These are phyloP conservation scores for Teratosphaeria gauchensis DNA, from an alignment of 2,329 filamentous ascomycete genomes.

Conservation along the genomic window DNA sequence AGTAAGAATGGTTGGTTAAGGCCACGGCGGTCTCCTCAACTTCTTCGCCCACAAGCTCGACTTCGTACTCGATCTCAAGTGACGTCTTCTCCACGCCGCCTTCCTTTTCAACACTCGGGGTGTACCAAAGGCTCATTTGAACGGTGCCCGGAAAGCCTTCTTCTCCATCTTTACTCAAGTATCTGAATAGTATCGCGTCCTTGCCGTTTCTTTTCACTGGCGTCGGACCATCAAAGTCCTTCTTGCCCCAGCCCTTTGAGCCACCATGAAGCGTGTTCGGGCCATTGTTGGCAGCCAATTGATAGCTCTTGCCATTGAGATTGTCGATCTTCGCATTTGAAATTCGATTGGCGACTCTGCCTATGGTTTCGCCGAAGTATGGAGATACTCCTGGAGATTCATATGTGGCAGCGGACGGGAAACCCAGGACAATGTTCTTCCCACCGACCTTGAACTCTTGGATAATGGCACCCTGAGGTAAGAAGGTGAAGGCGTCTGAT, in stretches of 20 bases:
- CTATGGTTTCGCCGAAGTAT: constrained; percentile 90
- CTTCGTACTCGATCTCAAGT: constrained; percentile 82
- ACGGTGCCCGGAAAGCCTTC: constrained; percentile 86
- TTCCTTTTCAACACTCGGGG: constrained; percentile 56
- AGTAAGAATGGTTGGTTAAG: constrained; percentile 87
- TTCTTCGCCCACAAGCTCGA: constrained; percentile 60
- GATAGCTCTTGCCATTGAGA: constrained; percentile 63
- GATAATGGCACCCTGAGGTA: constrained; percentile 69
- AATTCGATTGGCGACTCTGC: constrained; percentile 73
- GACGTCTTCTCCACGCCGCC: constrained; percentile 56
- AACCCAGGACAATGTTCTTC: constrained; percentile 80
- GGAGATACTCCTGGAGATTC: constrained; percentile 57
- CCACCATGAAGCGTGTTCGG: constrained; percentile 54
- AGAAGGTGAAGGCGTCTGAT: constrained; percentile 48
- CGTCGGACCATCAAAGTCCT: constrained; percentile 62
- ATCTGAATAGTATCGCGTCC: constrained; percentile 38
- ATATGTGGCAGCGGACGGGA: constrained; percentile 68
- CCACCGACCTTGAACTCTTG: constrained; percentile 70
- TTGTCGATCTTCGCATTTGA: constrained; percentile 58
- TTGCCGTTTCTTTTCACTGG: constrained; percentile 42
- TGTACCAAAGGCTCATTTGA: constrained; percentile 68
- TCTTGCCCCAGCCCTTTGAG: constrained; percentile 68
- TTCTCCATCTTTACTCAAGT: constrained; percentile 67
- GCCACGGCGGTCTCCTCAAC: constrained; percentile 86
- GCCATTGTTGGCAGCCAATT: constrained; percentile 65